Percentiles rank a stretch among this genome's conserved stretches.
These are phyloP conservation scores for Vicia villosa DNA, from an alignment of 306 rosid species.

Conservation along the genomic window DNA sequence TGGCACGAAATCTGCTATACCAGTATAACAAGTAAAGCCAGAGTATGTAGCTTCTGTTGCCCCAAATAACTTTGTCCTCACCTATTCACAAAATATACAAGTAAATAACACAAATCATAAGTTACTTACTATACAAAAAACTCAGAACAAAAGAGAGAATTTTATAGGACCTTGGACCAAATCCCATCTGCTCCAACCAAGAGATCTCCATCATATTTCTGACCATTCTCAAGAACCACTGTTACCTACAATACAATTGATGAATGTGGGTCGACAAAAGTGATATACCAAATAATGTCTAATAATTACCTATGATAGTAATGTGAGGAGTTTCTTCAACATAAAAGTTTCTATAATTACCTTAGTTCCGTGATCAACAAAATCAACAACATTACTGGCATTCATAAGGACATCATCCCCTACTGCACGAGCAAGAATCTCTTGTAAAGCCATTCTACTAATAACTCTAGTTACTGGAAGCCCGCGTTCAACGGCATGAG, in stretches of 20 bases:
- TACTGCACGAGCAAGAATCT: slow-evolving; percentile 84
- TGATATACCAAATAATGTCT: slow-evolving; percentile 17
- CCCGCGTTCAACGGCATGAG: slow-evolving; percentile 96
- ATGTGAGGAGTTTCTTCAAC: slow-evolving; percentile 30
- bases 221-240: slow-evolving; percentile 77
- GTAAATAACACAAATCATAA: background rate
- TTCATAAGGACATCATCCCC: slow-evolving; percentile 75
- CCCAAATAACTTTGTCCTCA: slow-evolving; percentile 79
- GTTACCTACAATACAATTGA: slow-evolving; percentile 57
- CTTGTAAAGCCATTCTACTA: slow-evolving; percentile 85
- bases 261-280: slow-evolving; percentile 31
- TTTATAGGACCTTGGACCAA: slow-evolving; percentile 79
- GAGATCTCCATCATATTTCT: slow-evolving; percentile 82
- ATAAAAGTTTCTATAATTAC: slow-evolving; percentile 46
- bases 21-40: slow-evolving; percentile 95
- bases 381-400: slow-evolving; percentile 72
- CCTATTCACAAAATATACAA: slow-evolving; percentile 53
- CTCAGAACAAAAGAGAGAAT: background rate
- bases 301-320: slow-evolving; percentile 15
- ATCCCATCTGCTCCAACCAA: slow-evolving; percentile 98
- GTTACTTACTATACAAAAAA: background rate
- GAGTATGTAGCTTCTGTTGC: slow-evolving; percentile 69
- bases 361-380: slow-evolving; percentile 79
- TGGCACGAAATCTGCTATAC: slow-evolving; percentile 91
- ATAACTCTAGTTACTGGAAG: slow-evolving; percentile 97